Evolutionary conservation across 306 rosid species (phyloP), one percentile per base, ranked within the genome.

Genomic region (Vigna mungo): DNA sequence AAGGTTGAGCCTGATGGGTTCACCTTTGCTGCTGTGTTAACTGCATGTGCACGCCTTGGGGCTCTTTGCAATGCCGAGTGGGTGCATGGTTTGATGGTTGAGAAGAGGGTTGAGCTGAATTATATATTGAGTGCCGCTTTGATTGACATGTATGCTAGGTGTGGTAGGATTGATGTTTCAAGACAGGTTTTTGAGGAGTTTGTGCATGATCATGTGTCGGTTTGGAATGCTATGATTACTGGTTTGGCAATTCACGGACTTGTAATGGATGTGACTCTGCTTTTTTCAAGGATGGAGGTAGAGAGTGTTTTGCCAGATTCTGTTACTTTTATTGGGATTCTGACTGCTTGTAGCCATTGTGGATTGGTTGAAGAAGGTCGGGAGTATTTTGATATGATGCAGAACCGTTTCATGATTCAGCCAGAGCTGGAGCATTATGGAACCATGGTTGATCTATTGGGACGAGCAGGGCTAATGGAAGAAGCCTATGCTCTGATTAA

Each of bases 171-270:
- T 30, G 78, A 86, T 66, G 71, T 71, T 55, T 88, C 96, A 0
- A 87, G 56, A 25, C 83, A 43, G 41, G 74, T 91, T 74, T 91
- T 91, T 82, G 79, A 78, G 5, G 46, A 36, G 18, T 78, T 71
- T 21, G 78, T 3, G 43, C 88, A 68, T 2, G 67, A 81, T 82
- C 83, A 89, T 20, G 86, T 87, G 18, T 91, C 92, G 2, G 85
- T 91, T 83, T 91, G 94, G 94, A 91, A 91, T 78, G 88, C 90
- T 54, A 87, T 91, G 92, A 86, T 91, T 15, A 82, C 85, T 81
- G 94, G 94, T 53, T 74, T 91, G 34, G 96, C 94, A 4, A 77
- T 79, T 76, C 92, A 91, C 6, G 96, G 94, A n/a, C 94, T 85
- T 75, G 88, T 84, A 39, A 52, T 61, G 80, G 91, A 91, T 60